These are phyloP conservation scores for Cryptococcus sp. DNA, from an alignment of 1,284 basidiomycete species.

Conservation along the genomic window DNA sequence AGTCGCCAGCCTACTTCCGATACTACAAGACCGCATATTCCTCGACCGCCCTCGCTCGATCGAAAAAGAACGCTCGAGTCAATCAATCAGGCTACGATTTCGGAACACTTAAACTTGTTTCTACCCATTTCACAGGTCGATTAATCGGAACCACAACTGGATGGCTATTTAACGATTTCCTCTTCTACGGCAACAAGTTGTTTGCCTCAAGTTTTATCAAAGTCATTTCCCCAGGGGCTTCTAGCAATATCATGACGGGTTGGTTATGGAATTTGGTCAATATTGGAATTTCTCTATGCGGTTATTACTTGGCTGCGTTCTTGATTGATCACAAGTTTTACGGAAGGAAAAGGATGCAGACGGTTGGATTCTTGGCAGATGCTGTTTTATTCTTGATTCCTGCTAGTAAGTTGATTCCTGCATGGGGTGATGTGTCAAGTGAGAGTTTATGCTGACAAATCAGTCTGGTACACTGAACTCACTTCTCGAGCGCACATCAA, in stretches of 20 bases:
- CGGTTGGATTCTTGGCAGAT: conserved; percentile 51
- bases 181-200: conserved; percentile 52
- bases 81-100: conserved; percentile 54
- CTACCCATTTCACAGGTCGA: conserved; percentile 53
- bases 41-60: conserved; percentile 43
- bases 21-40: conserved; percentile 51
- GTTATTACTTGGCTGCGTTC: conserved; percentile 56
- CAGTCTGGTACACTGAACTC: conserved; percentile 21
- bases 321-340: conserved; percentile 56
- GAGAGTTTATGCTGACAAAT: background rate
- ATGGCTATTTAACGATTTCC: conserved; percentile 56
- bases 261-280: conserved; percentile 56
- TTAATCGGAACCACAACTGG: conserved; percentile 52
- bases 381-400: conserved; percentile 50
- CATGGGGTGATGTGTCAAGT: background rate
- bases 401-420: conserved; percentile 21
- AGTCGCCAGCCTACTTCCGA: conserved; percentile 49
- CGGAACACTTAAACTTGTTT: conserved; percentile 51
- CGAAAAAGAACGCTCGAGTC: conserved; percentile 50
- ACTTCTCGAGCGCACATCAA: conserved; percentile 38
- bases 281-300: conserved; percentile 50
- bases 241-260: conserved; percentile 45
- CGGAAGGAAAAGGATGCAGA: conserved; percentile 52
- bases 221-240: conserved; percentile 49
- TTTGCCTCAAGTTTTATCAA: conserved; percentile 50